Evolutionary conservation across 257 asterid species (phyloP), one percentile per base, ranked within the genome.

Genomic region (Solanum lignicaule): DNA sequence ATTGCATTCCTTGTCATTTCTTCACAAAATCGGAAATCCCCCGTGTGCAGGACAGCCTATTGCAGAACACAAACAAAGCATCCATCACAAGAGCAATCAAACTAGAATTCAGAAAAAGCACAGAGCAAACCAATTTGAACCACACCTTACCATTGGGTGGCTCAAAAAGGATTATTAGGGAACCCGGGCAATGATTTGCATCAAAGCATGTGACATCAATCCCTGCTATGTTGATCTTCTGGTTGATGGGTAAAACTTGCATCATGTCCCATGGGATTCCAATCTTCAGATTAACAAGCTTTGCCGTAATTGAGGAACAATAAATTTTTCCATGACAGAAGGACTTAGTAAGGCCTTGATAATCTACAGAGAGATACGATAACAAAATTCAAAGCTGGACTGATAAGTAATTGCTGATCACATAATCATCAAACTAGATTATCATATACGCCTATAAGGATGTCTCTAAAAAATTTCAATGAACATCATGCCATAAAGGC

Each of bases 101-200:
- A 27, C 38, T 39, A 73, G 46, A 71, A 68, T 74, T 8, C 46
- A 25, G 4, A 72, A 60, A 87, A n/a, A 33, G 62, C 86, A 79
- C 10, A 86, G 23, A 27, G 21, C 16, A 25, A 62, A 38, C 48
- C 38, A 55, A n/a, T 89, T 86, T 48, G 84, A 66, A 76, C 87
- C 96, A 33, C 90, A 95, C 99, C 99, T 95, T 93, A 87, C 95
- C 93, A 55, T 91, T 94, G 87, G 98, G 94, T 36, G 97, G 98
- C 89, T 97, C 99, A 87, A 97, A 97, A 86, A 97, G 93, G 87
- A 97, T 92, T 85, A 97, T 92, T 84, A 97, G 87, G 62, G 99
- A 95, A 89, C 99, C 99, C 27, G 99, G 99, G 88, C 99, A 97
- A 90, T 97, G 99, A 91, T 97, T 97, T 89, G 99, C 98, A 88